These are phyloP conservation scores for Nigrospora sphaerica DNA, from an alignment of 2,329 filamentous ascomycete genomes.

Conservation along the genomic window DNA sequence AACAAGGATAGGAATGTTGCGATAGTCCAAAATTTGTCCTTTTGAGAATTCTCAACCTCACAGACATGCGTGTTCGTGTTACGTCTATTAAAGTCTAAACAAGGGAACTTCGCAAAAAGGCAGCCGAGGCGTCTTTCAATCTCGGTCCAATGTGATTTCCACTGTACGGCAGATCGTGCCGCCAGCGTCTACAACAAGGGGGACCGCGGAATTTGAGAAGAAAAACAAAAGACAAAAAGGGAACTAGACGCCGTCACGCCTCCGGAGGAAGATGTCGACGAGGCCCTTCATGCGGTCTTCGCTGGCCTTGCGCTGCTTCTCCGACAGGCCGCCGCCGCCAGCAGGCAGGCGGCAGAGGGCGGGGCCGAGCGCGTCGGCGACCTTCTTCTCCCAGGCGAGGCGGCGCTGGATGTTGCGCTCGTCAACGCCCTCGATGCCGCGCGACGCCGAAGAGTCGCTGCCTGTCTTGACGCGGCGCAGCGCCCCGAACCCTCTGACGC, in stretches of 20 bases:
- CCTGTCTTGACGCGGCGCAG: constrained; percentile 28
- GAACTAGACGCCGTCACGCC: constrained; percentile 3
- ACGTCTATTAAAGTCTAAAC: too few species aligned
- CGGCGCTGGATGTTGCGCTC: constrained; percentile 42
- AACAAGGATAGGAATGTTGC: too few species aligned
- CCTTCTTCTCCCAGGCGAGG: constrained; percentile 50
- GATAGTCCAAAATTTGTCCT: too few species aligned
- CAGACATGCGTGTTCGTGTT: too few species aligned
- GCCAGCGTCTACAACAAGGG: too few species aligned
- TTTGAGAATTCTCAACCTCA: too few species aligned
- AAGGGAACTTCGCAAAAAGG: too few species aligned
- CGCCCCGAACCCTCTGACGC: constrained; percentile 21
- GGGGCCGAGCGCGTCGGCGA: constrained; percentile 58
- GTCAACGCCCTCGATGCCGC: constrained; percentile 19
- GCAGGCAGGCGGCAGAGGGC: constrained; percentile 50
- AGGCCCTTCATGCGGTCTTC: constrained; percentile 61
- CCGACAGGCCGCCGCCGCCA: constrained; percentile 18
- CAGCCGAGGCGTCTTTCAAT: too few species aligned
- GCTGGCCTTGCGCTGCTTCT: constrained; percentile 48
- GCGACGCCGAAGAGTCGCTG: constrained; percentile 7
- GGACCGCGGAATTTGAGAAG: too few species aligned
- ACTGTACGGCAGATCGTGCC: too few species aligned
- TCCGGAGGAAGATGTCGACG: constrained; percentile 62
- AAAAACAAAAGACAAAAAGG: too few species aligned
- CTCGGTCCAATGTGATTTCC: too few species aligned